Evolutionary conservation across 805 yeast species (phyloP).

Genomic region (Teunomyces pallodes): DNA sequence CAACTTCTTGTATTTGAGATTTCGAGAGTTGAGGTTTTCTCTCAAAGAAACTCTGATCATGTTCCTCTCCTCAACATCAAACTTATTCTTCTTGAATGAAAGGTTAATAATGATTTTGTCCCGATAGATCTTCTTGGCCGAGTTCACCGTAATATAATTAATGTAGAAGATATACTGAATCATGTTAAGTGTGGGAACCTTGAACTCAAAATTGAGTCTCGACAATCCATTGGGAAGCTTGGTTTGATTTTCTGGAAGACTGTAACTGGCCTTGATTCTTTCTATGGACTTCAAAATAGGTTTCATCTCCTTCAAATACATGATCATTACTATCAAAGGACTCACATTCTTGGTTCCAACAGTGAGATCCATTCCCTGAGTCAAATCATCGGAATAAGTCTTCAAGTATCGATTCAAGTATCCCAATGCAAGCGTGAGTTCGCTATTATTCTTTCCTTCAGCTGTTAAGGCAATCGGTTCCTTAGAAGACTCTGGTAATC

Average conservation of each 20-base stretch:
- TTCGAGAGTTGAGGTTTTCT: slow-evolving; percentile 36
- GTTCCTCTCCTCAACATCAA: slow-evolving; percentile 19
- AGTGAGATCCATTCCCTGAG: background rate
- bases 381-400: slow-evolving; percentile 6
- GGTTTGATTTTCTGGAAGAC: slow-evolving; percentile 7
- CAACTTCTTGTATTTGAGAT: slow-evolving; percentile 35
- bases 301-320: slow-evolving; percentile 30
- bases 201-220: slow-evolving; percentile 31
- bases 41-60: slow-evolving; percentile 31
- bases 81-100: slow-evolving; percentile 23
- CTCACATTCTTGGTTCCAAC: background rate
- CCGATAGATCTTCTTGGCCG: slow-evolving; percentile 32
- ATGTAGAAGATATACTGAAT: slow-evolving; percentile 32
- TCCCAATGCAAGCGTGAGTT: slow-evolving; percentile 17
- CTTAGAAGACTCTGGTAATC: slow-evolving; percentile 11
- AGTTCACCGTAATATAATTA: slow-evolving; percentile 22
- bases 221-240: slow-evolving; percentile 30
- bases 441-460: slow-evolving; percentile 8
- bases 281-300: slow-evolving; percentile 27
- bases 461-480: slow-evolving; percentile 2
- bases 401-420: slow-evolving; percentile 24
- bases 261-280: slow-evolving; percentile 13
- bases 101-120: slow-evolving; percentile 26
- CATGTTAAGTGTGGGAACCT: slow-evolving; percentile 27
- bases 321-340: slow-evolving; percentile 19